These are phyloP conservation scores for Phlebopus sp. DNA, from an alignment of 1,284 basidiomycete species.

Conservation along the genomic window DNA sequence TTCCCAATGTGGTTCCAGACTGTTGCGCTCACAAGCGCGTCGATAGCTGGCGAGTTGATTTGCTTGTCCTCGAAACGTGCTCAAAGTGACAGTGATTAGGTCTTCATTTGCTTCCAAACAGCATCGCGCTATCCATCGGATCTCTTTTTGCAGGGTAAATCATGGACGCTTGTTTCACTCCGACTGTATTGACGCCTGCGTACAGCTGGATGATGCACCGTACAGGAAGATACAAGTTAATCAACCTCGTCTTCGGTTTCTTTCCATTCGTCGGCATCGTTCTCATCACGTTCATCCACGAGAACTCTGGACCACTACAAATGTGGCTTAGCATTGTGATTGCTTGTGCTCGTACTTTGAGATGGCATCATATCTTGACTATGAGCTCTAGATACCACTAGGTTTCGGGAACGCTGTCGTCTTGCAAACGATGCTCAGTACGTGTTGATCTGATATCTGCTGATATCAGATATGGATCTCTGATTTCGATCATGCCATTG, in stretches of 20 bases:
- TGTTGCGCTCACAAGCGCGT: constrained; percentile 68
- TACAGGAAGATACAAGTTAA: constrained; percentile 73
- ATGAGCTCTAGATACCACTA: constrained; percentile 51
- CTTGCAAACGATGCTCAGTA: constrained; percentile 79
- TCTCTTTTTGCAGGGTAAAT: constrained; percentile 72
- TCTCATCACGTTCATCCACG: constrained; percentile 55
- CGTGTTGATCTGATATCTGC: constrained; percentile 28
- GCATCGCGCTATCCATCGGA: constrained; percentile 68
- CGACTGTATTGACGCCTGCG: constrained; percentile 2
- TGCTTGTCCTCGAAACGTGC: constrained; percentile 3
- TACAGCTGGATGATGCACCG: constrained; percentile 68
- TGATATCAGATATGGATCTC: background rate
- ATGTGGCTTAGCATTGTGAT: constrained; percentile 77
- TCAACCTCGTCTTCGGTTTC: constrained; percentile 69
- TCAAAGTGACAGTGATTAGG: constrained; percentile 41
- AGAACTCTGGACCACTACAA: constrained; percentile 57
- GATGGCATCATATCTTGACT: constrained; percentile 7
- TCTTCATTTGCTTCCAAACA: constrained; percentile 78
- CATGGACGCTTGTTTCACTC: background rate
- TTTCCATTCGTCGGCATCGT: constrained; percentile 67
- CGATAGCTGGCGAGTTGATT: constrained; percentile 48
- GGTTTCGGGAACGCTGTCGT: constrained; percentile 82
- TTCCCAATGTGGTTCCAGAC: constrained; percentile 89
- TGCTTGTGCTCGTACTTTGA: constrained; percentile 8
- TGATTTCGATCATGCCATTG: background rate